Base-by-base conservation (phyloP, 345 rosid genomes). In the Linum tenue region DNA sequence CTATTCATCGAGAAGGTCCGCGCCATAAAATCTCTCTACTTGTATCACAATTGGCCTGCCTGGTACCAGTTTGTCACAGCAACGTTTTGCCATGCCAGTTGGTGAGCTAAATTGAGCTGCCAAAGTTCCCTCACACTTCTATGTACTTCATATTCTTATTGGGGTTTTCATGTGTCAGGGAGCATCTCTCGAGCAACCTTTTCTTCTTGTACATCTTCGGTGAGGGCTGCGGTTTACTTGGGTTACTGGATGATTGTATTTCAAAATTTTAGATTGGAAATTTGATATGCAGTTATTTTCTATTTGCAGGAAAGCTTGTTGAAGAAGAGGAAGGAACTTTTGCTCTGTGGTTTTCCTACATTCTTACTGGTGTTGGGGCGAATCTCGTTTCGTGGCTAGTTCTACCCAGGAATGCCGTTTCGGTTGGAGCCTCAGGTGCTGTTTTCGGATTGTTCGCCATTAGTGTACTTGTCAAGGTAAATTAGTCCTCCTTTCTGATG, bases 1-100 rank as follows among this genome's bases (percentile, higher is more conserved):
- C 37, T 56, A 7, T 37, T 72, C 53, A 15, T 55, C 3, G 41
- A 9, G 4, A 68, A 89, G 97, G 86, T 89, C 60, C 78, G 64
- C 2, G 68, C 70, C 56, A 75, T 92, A 69, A 83, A 83, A 75
- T 80, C 85, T 70, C 67, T 92, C 63, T 89, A 92, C 65, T 68
- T 92, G 75, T 92, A 83, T 69, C 98, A 89, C 74, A 84, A 70
- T 70, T 55, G 82, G 78, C 98, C 96, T 8, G 79, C 77, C 44
- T 92, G 96, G 95, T 86, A 84, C 81, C 97, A 89, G 82, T 92
- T 92, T 72, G 79, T 92, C 69, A 90, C 97, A 2, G 85, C 97
- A 64, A 86, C 96, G 1, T 89, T 92, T 75, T 92, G 97, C 65
- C 98, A 92, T 73, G 94, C 96, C 66, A 82, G 83, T 75, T 92